Percentiles rank a stretch among this genome's conserved stretches.
phyloP scores from a whole-genome alignment of 164 flowering plant genomes.

The Kalanchoe fedtschenkoi region DNA sequence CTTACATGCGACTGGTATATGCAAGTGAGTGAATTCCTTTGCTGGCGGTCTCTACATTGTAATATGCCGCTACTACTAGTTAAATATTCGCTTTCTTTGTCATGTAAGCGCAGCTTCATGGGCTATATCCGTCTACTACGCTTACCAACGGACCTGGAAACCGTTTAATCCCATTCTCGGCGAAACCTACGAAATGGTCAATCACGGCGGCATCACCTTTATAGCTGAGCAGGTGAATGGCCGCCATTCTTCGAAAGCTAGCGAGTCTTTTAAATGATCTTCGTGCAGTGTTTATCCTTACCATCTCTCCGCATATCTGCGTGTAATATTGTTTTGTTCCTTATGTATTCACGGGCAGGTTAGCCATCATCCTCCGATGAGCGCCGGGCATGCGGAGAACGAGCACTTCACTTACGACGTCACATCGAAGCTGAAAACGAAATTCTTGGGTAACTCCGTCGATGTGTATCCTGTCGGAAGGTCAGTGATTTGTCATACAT shows the following conservation, averaged over 20 bases:
- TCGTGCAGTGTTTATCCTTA: background rate
- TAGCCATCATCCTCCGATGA: background rate
- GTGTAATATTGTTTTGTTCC: background rate
- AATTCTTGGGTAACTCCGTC: background rate
- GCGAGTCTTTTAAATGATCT: background rate
- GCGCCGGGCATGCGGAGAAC: background rate
- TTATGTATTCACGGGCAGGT: background rate
- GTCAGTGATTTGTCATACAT: too few relatives aligned
- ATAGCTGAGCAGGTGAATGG: constrained; percentile 68
- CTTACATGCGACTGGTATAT: constrained; percentile 79
- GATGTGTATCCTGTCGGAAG: background rate
- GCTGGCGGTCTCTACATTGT: background rate
- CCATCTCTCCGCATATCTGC: background rate
- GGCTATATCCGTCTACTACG: constrained; percentile 76
- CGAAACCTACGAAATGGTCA: constrained; percentile 80
- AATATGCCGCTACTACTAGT: too few relatives aligned
- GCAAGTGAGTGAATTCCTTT: constrained; percentile 36
- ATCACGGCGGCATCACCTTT: constrained; percentile 66
- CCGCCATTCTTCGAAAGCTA: background rate
- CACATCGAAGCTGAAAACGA: background rate
- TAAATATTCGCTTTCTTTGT: too few relatives aligned
- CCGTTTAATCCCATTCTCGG: constrained; percentile 96
- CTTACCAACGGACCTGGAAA: constrained; percentile 67
- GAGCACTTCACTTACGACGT: background rate
- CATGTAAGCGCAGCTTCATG: constrained; percentile 51